Percentiles rank a stretch among this genome's conserved stretches.
Evolutionary conservation across 768 basidiomycete species (phyloP).

Genomic region (Dioszegia crocea): DNA sequence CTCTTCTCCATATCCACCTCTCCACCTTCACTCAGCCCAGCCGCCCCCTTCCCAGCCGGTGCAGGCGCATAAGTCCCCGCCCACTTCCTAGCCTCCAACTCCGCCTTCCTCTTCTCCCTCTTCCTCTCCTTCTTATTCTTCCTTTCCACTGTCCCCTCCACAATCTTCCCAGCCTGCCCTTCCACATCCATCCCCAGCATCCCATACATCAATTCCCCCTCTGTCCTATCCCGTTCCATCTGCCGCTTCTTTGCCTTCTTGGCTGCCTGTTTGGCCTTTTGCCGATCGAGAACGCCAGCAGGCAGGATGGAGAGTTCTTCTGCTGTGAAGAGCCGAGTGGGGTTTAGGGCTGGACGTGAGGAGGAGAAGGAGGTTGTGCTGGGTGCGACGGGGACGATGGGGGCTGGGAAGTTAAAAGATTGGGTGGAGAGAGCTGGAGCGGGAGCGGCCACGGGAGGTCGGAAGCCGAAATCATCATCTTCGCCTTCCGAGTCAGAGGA

Average conservation of each 20-base stretch:
- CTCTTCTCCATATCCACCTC: slow-evolving; percentile 45
- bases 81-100: slow-evolving; percentile 11
- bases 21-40: slow-evolving; percentile 52
- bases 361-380: not conserved
- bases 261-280: slow-evolving; percentile 39
- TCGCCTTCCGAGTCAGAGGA: not conserved
- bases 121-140: slow-evolving; percentile 50
- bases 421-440: not conserved
- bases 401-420: slow-evolving; percentile 5
- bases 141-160: slow-evolving; percentile 49
- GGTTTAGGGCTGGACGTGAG: not conserved
- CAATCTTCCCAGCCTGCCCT: slow-evolving; percentile 46
- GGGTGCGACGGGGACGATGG: not conserved
- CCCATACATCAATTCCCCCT: slow-evolving; percentile 52
- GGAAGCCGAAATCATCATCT: slow-evolving; percentile 1
- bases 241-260: slow-evolving; percentile 47
- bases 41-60: not conserved
- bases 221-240: slow-evolving; percentile 29
- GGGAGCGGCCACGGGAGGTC: not conserved
- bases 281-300: slow-evolving; percentile 34
- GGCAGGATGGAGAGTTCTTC: slow-evolving; percentile 45
- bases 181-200: slow-evolving; percentile 42
- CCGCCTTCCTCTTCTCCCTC: slow-evolving; percentile 17
- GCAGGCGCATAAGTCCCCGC: not conserved
- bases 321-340: slow-evolving; percentile 37